Evolutionary conservation across 176 grass and related monocot species (phyloP), one percentile per base, ranked within the genome.

Genomic region (Aegilops umbellulata): DNA sequence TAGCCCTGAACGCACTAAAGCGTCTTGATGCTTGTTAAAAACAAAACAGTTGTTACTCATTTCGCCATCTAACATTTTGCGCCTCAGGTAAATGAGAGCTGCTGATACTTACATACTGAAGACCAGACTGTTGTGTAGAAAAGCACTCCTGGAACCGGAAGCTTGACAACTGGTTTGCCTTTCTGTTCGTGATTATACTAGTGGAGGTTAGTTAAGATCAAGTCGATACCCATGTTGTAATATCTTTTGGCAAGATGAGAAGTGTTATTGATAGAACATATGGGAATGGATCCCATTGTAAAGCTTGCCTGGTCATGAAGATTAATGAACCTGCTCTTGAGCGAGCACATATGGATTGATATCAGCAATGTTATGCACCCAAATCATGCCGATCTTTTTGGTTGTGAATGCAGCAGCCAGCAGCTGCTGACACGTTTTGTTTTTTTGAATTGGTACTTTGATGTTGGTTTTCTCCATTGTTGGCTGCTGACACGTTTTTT

Each of bases 71-170:
- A 51, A 76, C 47, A 8, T 76, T 81, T 77, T 85, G 7, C 51
- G 49, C 82, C 29, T 64, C 82, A 91, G 89, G 89, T 69, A 91
- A 91, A 77, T 91, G 89, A 91, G 39, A 83, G 74, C n/a, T 65
- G 74, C n/a, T 65, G 79, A 70, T n/a, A 64, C 49, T 8, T 8
- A 5, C 15, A 69, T 76, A 63, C 17, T 3, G 85, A 91, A 80
- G 85, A 76, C 62, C 49, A 61, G 8, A 1, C 19, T 68, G 17
- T 81, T 17, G 69, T 69, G 61, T 58, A 42, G 14, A 78, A 85
- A 81, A 8, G 13, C 60, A 36, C 27, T 88, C 51, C 29, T 82
- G 71, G 51, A 78, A 36, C 36, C 30, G 35, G 24, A 86, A 44
- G 26, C 35, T 69, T 66, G 19, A 10, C 60, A 75, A 26, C 9